Conservation (phyloP, 768 basidiomycete genomes). For the Lepiota subincarnata region DNA sequence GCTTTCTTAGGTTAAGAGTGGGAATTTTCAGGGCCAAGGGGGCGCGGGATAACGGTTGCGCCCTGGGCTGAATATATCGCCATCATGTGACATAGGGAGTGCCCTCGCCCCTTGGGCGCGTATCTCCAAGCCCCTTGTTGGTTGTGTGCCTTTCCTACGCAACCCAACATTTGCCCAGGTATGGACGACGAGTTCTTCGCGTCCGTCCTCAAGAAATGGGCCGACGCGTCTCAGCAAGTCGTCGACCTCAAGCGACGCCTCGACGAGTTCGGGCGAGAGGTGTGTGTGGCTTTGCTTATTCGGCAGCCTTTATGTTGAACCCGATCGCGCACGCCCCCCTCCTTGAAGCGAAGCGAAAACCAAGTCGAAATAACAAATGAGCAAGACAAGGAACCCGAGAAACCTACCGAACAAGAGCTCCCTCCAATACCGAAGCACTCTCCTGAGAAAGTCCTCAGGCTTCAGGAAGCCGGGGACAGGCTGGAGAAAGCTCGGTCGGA, state of each 20-base stretch:
- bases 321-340: background rate
- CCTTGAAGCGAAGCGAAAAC: constrained; percentile 10
- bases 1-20: background rate
- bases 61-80: background rate
- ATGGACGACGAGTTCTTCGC: constrained; percentile 32
- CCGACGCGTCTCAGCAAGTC: constrained; percentile 30
- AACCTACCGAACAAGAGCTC: background rate
- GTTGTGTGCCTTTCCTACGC: background rate
- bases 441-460: constrained; percentile 1
- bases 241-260: constrained; percentile 31
- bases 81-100: constrained; percentile 9
- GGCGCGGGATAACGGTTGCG: background rate
- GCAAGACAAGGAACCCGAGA: background rate
- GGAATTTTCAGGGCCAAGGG: background rate
- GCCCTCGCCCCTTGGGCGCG: constrained; percentile 1
- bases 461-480: constrained; percentile 14
- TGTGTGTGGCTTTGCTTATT: background rate
- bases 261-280: constrained; percentile 18
- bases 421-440: background rate
- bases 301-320: background rate
- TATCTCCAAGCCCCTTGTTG: constrained; percentile 3
- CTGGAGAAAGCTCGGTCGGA: constrained; percentile 13
- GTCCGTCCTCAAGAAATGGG: constrained; percentile 31
- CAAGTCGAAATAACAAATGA: constrained; percentile 1
- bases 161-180: constrained; percentile 10